Base-by-base conservation (phyloP, 2,329 filamentous ascomycete species). In the Aaosphaeria arxii region DNA sequence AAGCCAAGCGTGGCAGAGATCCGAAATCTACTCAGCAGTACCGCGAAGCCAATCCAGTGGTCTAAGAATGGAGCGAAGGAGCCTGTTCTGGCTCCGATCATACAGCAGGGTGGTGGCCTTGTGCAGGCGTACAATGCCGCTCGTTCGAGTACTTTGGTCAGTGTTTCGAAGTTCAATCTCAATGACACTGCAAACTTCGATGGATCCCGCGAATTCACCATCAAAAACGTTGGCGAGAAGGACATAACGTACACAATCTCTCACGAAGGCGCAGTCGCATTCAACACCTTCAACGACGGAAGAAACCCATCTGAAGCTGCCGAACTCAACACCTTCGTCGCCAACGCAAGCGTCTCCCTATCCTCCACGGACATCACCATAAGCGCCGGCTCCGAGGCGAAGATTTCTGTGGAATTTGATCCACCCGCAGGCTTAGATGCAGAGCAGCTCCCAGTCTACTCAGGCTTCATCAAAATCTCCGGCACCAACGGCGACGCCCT, bases 101-200 rank as follows among this genome's bases (percentile, higher is more conserved):
- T 51, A 7, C 58, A 63, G 43, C 60, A 63, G 48, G 57, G 60
- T 7, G 51, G 53, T 7, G 60, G 60, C 4, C 30, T 63, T 3
- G 41, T 61, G 5, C 54, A 58, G 24, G 56, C 51, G 2, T 58
- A 44, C 30, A 28, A 53, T 13, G 60, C 60, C 7, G 56, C 52
- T n/a, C 50, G 54, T 42, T 46, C 52, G n/a, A 52, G 42, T 4
- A 47, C 50, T 5, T 36, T 50, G 4, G 44, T 56, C n/a, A 52
- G 50, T 30, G 42, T 57, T 5, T 45, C 52, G 31, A 60, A 52
- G 11, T 41, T 62, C 24, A 42, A 47, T 7, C 51, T 57, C 36
- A 59, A 58, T 45, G 60, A 61, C 31, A 61, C 58, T 5, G 56
- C 57, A 7, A 49, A 58, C 43, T 65, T 67, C 13, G 58, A 55